Percentiles rank a stretch among this genome's conserved stretches.
phyloP scores from a whole-genome alignment of 2,329 filamentous ascomycete species.

The Trichoderma simmonsii region DNA sequence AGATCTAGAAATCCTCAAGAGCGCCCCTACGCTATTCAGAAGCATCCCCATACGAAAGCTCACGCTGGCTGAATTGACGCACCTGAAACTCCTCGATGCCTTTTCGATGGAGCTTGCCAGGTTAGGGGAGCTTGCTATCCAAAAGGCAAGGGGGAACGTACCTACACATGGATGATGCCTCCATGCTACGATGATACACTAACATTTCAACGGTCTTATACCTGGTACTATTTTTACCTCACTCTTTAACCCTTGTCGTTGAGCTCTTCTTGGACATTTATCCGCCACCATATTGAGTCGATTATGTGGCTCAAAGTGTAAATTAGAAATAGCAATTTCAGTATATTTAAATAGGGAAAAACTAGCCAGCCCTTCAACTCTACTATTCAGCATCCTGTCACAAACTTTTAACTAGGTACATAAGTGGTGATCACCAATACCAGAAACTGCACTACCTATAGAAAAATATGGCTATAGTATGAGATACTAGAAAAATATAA shows the following conservation, averaged over 20 bases:
- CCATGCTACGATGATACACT: not conserved
- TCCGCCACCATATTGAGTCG: not conserved
- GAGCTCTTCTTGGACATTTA: not conserved
- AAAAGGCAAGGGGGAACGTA: not conserved
- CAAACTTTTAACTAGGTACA: too few relatives aligned
- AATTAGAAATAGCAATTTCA: not conserved
- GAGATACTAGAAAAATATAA: too few relatives aligned
- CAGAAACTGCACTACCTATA: fast-evolving
- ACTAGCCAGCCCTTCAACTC: too few relatives aligned
- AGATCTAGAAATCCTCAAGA: not conserved
- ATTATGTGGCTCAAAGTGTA: not conserved
- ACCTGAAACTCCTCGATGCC: not conserved
- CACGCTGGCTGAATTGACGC: not conserved
- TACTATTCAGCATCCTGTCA: too few relatives aligned
- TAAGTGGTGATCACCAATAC: too few relatives aligned
- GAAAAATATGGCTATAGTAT: too few relatives aligned
- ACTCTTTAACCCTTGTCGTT: not conserved
- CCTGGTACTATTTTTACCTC: not conserved
- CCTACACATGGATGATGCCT: not conserved
- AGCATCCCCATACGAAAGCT: not conserved
- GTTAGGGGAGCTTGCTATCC: not conserved
- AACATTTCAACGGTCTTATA: not conserved
- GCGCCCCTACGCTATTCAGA: not conserved
- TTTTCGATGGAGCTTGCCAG: not conserved
- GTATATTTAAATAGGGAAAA: not conserved